Base-by-base conservation (phyloP, 1,284 basidiomycete species). In the Ceratobasidium sp. region DNA sequence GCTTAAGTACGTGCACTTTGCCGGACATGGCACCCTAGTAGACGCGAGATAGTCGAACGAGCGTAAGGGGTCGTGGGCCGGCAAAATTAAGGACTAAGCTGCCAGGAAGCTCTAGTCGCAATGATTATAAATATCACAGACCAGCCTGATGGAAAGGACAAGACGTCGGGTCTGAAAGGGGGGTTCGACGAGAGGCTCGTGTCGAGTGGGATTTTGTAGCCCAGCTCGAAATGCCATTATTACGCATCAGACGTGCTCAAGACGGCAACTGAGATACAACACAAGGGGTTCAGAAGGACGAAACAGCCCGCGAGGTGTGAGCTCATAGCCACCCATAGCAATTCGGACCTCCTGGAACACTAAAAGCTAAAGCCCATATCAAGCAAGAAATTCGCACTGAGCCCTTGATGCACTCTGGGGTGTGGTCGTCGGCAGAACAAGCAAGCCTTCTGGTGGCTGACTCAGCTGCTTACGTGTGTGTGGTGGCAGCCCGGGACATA, bases 1-100 rank as follows among this genome's bases (percentile, higher is more conserved):
- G 78, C 40, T 71, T 74, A 62, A 79, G 76, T 71, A 79, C 56
- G 20, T 71, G 65, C 50, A 59, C 71, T n/a, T 71, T 73, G 61
- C 61, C 61, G 23, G 77, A 67, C 74, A 77, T 77, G 48, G 26
- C 26, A 77, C 54, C 44, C 50, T 42, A 62, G 56, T 44, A 20
- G 56, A 50, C 33, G 48, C 64, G 65, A 77, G 54, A 28, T 33
- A 77, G 23, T 44, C 44, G 64, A 61, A 77, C 5, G 40, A 59
- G 64, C 54, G 64, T 56, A 61, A 59, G 54, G 64, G 42, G 40
- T 59, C 23, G 64, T 67, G 64, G 71, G 65, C 65, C 74, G 74
- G 71, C 62, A 65, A 66, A 59, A 28, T 46, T 20, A 61, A 48
- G 74, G 62, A 65, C 42, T 33, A 33, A 48, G 64, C 65, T 67